Evolutionary conservation across 129 eudicot species (phyloP), one percentile per base, ranked within the genome.

Genomic region (Escallonia herrerae): DNA sequence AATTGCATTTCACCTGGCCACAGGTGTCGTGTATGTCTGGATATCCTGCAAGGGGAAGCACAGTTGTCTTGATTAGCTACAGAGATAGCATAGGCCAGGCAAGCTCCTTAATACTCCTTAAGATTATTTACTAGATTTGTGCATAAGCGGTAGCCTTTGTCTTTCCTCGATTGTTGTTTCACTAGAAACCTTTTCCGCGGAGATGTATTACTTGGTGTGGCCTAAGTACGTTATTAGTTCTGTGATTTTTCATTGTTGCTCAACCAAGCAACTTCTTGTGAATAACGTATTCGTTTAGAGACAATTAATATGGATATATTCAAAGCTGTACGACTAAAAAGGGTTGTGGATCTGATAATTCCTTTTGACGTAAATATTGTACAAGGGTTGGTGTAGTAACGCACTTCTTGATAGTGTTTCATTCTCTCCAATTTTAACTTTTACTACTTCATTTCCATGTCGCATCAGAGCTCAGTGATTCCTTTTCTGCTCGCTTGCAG

Each of bases 1-100:
- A 77, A 79, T 80, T 90, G 70, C 79, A 81, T 71, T 79, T 90
- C 79, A 74, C 95, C 40, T 90, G 97, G 97, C 95, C 97, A 45
- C 95, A 86, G 75, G 83, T 86, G 68, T 74, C 95, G 49, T 90
- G 95, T 74, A n/a, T 77, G 43, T 71, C 89, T 42, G 95, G 90
- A 51, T 83, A 58, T 72, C 90, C 95, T 64, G 68, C 95, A 15
- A 79, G 95, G 64, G 97, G 95, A 56, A 79, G 90, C 89, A 80
- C 76, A 79, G 79, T 72, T 62, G 80, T 90, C 40, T 68, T 90
- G 63, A 77, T 82, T 69, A 86, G 91, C 74, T 90, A 86, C 46
- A 80, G 64, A 63, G 91, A 90, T 78, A 62, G 69, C 49, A 56
- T 46, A 15, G 86, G 81, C 62, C 78, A 90, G 91, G 95, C 67